Evolutionary conservation across 1,139 yeast species (phyloP), one percentile per base, ranked within the genome.

Genomic region (Sugiyamaella xylanicola): DNA sequence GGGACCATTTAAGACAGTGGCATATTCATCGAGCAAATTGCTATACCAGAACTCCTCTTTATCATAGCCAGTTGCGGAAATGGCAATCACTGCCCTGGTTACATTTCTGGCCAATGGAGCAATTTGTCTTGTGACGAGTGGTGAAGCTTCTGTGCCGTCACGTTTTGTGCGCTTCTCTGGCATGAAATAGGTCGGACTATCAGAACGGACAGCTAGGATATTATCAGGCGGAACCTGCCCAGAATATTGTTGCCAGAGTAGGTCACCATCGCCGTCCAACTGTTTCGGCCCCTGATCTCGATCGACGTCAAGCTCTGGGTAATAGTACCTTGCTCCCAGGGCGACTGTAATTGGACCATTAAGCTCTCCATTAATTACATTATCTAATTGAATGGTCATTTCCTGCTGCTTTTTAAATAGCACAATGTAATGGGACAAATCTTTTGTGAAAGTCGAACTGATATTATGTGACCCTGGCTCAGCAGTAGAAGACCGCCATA

Each of bases 401-500:
- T 35, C 19, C 25, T 43, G 53, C 50, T 72, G 65, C 11, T 16
- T 17, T 41, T 37, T 48, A 67, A 90, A 87, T 46, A 88, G 70
- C 0, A 74, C 62, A 9, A 78, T 67, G 65, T 83, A 88, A 27
- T 73, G 72, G 4, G 92, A 77, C 2, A 87, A 80, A 65, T 90
- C 96, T 66, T 87, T 88, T 27, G 77, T 72, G 52, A 78, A 74
- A 11, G 72, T 67, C 62, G 75, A 77, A 2, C 80, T 77, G 2
- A 71, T 62, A 22, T 64, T 65, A 16, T 73, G 70, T 51, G 81
- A 77, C 58, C 83, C 81, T 0, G 96, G 96, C 70, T 89, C 96
- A 19, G 87, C 84, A 1, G 96, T 89, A 1, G 93, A 85, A 0
- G 95, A 84, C 68, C 96, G 78, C 96, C 96, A 89, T 29, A 89